Evolutionary conservation across 371 early-diverging fungal genomes (phyloP), one percentile per base, ranked within the genome.

Genomic region (Saksenaea vasiformis): DNA sequence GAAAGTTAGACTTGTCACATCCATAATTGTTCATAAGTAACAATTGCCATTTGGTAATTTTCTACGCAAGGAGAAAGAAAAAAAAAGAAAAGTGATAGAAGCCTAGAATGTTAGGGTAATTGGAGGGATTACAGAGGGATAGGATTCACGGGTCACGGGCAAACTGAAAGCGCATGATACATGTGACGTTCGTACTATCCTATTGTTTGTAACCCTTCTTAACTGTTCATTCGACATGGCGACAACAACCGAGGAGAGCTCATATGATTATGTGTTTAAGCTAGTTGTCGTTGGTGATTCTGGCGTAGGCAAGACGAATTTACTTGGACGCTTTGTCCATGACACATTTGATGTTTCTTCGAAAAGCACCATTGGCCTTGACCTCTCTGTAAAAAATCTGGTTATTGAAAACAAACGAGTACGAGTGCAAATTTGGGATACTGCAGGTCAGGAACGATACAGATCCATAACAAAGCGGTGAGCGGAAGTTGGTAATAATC

Each of bases 331-430:
- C n/a, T 98, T 98, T 77, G 97, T 98, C 98, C 96, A 98, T 74
- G 98, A 97, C 70, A 95, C 95, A 15, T 98, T 98, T 72, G 97
- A 98, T 83, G 96, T 96, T 63, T 93, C 93, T 38, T 98, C 95
- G 84, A 98, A 98, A 76, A 93, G 93, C 61, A 98, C 99, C 62
- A 97, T 98, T 72, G 99, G 99, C 51, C 98, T 99, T 65, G 99
- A 99, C 87, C 99, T 99, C 79, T 99, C 99, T 89, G 99, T 99
- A 78, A 95, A 99, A 72, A 99, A 99, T 34, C 95, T 99, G 54
- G 93, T 94, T 73, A 83, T 99, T 41, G 98, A 98, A 76, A 97
- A 96, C 60, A 98, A 98, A 79, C 94, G 94, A 61, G 96, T 99
- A 66, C 99, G 99, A 84, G 89, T 99, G 37, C 94, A 95, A 75